Conservation (phyloP, 2,329 filamentous ascomycete species). For the Blastomyces emzantsi region DNA sequence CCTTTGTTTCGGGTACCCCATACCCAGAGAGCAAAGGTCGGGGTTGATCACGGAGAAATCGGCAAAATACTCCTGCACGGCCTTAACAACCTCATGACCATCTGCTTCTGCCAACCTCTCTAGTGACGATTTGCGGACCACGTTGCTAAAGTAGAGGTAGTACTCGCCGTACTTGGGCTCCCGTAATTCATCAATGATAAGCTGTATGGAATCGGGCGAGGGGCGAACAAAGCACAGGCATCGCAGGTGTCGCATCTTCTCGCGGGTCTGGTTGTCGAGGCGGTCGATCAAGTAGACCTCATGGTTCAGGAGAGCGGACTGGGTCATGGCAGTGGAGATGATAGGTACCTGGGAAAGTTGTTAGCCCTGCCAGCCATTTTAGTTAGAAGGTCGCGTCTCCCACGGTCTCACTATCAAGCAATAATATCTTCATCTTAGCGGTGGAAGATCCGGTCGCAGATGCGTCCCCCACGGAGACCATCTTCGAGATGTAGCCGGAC, state of each 20-base stretch:
- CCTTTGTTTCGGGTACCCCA: constrained; percentile 61
- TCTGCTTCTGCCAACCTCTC: constrained; percentile 93
- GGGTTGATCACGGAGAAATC: constrained; percentile 94
- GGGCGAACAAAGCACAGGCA: constrained; percentile 91
- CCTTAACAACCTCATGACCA: constrained; percentile 91
- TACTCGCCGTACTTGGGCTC: constrained; percentile 98
- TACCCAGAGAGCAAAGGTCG: constrained; percentile 74
- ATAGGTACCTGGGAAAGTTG: constrained; percentile 57
- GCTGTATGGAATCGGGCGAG: constrained; percentile 84
- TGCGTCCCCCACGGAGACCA: constrained; percentile 76
- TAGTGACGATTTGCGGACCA: constrained; percentile 90
- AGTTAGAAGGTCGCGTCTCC: constrained; percentile 35
- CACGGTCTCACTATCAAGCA: constrained; percentile 86
- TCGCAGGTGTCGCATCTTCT: constrained; percentile 96
- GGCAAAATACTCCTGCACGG: constrained; percentile 91
- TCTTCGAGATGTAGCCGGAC: constrained; percentile 91
- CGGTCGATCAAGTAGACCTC: constrained; percentile 98
- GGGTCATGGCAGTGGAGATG: constrained; percentile 88
- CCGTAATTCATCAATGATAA: constrained; percentile 86
- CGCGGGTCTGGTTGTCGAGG: constrained; percentile 76
- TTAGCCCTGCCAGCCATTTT: constrained; percentile 20
- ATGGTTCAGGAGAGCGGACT: constrained; percentile 88
- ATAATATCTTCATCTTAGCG: constrained; percentile 95
- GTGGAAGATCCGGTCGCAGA: constrained; percentile 54
- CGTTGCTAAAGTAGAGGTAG: constrained; percentile 94